phyloP scores from a whole-genome alignment of 2,329 filamentous ascomycete genomes.

The Fusarium avenaceum region DNA sequence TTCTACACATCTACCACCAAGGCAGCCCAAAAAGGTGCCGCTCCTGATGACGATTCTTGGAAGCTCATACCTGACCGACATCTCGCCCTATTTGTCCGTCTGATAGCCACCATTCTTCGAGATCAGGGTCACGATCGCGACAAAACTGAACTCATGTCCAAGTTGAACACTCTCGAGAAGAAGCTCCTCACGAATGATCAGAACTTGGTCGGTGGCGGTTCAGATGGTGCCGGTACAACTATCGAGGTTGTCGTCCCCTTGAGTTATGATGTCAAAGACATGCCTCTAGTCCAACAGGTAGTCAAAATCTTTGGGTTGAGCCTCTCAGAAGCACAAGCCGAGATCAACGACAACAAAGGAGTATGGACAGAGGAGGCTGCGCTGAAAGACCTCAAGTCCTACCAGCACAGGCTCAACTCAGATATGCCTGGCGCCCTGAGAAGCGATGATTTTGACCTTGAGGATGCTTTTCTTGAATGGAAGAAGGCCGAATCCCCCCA shows the following conservation, averaged over 20 bases:
- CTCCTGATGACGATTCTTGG: conserved; percentile 86
- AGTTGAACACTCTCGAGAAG: conserved; percentile 86
- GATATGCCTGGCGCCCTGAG: conserved; percentile 82
- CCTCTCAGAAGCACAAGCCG: conserved; percentile 83
- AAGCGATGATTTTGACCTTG: conserved; percentile 88
- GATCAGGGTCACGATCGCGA: conserved; percentile 89
- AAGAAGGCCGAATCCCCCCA: conserved; percentile 90
- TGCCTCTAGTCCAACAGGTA: conserved; percentile 91
- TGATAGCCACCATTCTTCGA: conserved; percentile 83
- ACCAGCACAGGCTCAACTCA: conserved; percentile 88
- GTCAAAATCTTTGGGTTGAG: conserved; percentile 87
- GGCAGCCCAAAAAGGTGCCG: conserved; percentile 80
- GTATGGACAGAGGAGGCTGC: conserved; percentile 94
- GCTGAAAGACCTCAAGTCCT: conserved; percentile 90
- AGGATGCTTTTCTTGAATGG: conserved; percentile 91
- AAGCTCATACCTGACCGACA: conserved; percentile 94
- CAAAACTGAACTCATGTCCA: conserved; percentile 83
- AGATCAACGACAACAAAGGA: conserved; percentile 84
- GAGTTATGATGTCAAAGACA: conserved; percentile 95
- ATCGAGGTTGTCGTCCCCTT: conserved; percentile 87
- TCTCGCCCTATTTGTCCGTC: conserved; percentile 91
- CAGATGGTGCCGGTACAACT: conserved; percentile 60
- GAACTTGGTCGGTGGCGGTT: conserved; percentile 69
- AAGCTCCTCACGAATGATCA: conserved; percentile 96
- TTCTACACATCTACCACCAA: conserved; percentile 97